Conservation (phyloP, 768 basidiomycete genomes). For the Tremella mesenterica region DNA sequence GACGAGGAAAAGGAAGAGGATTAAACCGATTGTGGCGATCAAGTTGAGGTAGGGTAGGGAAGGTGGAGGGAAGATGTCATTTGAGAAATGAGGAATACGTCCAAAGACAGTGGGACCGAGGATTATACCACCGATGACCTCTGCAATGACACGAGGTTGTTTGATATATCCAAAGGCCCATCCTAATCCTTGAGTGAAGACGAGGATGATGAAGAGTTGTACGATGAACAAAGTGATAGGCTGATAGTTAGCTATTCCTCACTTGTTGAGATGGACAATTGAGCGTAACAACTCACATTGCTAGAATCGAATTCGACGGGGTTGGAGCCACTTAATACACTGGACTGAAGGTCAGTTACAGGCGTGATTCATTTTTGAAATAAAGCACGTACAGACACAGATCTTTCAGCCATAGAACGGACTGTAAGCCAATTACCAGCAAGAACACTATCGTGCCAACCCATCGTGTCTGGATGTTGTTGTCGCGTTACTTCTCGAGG, state of each 20-base stretch:
- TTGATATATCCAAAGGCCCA: slow-evolving; percentile 59
- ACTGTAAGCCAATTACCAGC: too few relatives aligned
- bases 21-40: slow-evolving; percentile 60
- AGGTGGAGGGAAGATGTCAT: slow-evolving; percentile 66
- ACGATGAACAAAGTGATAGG: slow-evolving; percentile 43
- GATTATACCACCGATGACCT: slow-evolving; percentile 81
- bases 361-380: too few relatives aligned
- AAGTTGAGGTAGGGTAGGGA: slow-evolving; percentile 62
- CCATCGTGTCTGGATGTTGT: too few relatives aligned
- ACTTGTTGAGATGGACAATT: slow-evolving; percentile 55
- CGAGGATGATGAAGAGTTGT: slow-evolving; percentile 64
- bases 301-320: slow-evolving; percentile 55
- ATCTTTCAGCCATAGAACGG: too few relatives aligned
- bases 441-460: too few relatives aligned
- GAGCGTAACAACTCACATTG: slow-evolving; percentile 65
- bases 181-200: slow-evolving; percentile 65
- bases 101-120: slow-evolving; percentile 72
- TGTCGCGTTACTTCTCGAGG: too few relatives aligned
- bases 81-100: slow-evolving; percentile 67
- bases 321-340: slow-evolving; percentile 63
- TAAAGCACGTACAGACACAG: too few relatives aligned
- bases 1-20: slow-evolving; percentile 61
- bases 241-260: slow-evolving; percentile 48
- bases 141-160: slow-evolving; percentile 88
- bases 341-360: slow-evolving; percentile 12